Evolutionary conservation across 495 filamentous ascomycete genomes (phyloP).

Genomic region (Podospora didyma): DNA sequence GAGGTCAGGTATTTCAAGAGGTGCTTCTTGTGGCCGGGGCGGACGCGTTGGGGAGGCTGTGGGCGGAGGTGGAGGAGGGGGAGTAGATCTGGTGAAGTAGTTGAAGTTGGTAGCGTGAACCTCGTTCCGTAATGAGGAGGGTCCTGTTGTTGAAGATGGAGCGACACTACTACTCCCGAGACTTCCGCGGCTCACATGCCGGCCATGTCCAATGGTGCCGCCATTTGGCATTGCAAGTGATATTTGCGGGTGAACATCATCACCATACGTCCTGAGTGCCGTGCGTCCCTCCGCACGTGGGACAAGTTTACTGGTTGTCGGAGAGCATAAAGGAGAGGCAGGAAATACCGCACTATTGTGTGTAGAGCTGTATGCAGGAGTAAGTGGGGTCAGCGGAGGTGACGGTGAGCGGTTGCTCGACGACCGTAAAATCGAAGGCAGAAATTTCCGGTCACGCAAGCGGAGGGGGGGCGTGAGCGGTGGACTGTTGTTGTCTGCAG

Average conservation of each 20-base stretch:
- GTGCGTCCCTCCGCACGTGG: constrained; percentile 24
- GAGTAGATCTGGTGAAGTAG: neutral
- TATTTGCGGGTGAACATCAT: neutral
- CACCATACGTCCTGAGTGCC: constrained; percentile 2
- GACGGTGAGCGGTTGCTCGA: constrained; percentile 22
- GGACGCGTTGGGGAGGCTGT: constrained; percentile 23
- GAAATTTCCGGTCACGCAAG: constrained; percentile 39
- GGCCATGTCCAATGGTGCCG: neutral
- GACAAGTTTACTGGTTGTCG: constrained; percentile 29
- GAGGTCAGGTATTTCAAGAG: constrained; percentile 28
- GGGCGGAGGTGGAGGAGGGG: neutral
- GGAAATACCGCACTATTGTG: constrained; percentile 16
- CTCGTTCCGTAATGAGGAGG: constrained; percentile 19
- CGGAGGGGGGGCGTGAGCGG: constrained; percentile 39
- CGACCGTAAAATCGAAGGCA: constrained; percentile 33
- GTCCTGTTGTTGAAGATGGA: constrained; percentile 4
- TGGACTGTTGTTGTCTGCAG: constrained; percentile 14
- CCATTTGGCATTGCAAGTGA: neutral
- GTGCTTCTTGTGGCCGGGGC: constrained; percentile 27
- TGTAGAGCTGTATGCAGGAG: constrained; percentile 22
- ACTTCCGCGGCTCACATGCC: constrained; percentile 4
- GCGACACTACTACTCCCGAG: constrained; percentile 2
- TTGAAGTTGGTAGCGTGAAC: neutral
- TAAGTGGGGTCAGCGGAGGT: constrained; percentile 26
- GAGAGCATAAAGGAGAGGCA: constrained; percentile 23